Base-by-base conservation (phyloP, 2,329 filamentous ascomycete species). In the Proliferodiscus dingleyae region DNA sequence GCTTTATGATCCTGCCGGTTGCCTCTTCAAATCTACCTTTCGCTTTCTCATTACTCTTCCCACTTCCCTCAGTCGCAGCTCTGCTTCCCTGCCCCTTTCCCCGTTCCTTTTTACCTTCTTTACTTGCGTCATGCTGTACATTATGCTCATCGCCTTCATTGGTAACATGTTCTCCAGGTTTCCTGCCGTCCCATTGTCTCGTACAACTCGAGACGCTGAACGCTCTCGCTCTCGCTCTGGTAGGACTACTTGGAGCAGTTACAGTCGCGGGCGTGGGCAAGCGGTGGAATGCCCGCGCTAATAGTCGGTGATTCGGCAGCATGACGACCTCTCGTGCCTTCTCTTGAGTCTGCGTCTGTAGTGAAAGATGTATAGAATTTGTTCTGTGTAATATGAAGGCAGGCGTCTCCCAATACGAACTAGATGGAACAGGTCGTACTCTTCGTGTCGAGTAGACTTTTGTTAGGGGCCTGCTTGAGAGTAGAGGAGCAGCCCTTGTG, bases 41-140 rank as follows among this genome's bases (percentile, higher is more conserved):
- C 3, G 68, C 66, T 57, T 68, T 67, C 54, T 65, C 56, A 34
- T 63, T 55, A 33, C 29, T 43, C 5, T 29, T 45, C 5, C 33
- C 50, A n/a, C 30, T 39, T 34, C 49, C 37, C 40, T 50, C 43
- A 26, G 39, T 52, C 23, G 47, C 40, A 3, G 37, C 53, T 13
- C 50, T 48, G 28, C 37, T 63, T 34, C 61, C 59, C 16, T 63
- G 57, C 7, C 52, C 53, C 18, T 65, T 62, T 26, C 24, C 24
- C 24, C 41, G 69, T 67, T 43, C 65, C 61, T 52, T 72, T 65
- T 9, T 64, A 66, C 23, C 62, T 68, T 4, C 59, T 70, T 37
- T 67, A 60, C 19, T 65, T 68, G 64, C 64, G n/a, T 64, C 59
- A 40, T 52, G 45, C 46, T 51, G 45, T 32, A 50, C 49, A 37